These are phyloP conservation scores for Verticillium klebahnii DNA, from an alignment of 2,329 filamentous ascomycete genomes.

Conservation along the genomic window DNA sequence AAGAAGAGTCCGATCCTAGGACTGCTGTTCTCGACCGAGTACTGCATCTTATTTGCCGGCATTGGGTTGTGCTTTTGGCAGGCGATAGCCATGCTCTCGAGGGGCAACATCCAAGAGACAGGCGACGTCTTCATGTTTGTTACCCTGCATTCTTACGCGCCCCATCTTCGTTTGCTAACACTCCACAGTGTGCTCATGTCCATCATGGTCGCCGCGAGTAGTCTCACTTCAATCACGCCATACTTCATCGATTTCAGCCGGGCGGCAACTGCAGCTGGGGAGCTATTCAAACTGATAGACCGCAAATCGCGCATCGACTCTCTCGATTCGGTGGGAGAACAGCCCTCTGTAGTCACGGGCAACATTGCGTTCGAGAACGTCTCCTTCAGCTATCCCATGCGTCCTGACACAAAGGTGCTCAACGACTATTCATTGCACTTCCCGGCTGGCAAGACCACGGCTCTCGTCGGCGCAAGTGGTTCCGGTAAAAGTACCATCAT, in stretches of 20 bases:
- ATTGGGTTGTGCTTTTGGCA: slow-evolving; percentile 16
- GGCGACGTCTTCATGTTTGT: slow-evolving; percentile 17
- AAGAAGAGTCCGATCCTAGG: slow-evolving; percentile 21
- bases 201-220: slow-evolving; percentile 15
- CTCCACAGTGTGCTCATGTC: slow-evolving; percentile 17
- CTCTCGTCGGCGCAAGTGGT: slow-evolving; percentile 41
- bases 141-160: slow-evolving; percentile 10
- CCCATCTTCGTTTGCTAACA: no score
- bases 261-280: slow-evolving; percentile 11
- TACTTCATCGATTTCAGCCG: slow-evolving; percentile 13
- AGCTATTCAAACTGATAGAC: slow-evolving; percentile 18
- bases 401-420: slow-evolving; percentile 27
- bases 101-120: slow-evolving; percentile 6
- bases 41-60: slow-evolving; percentile 30
- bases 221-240: slow-evolving; percentile 14
- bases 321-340: slow-evolving; percentile 11
- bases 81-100: slow-evolving; percentile 31
- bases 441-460: slow-evolving; percentile 27
- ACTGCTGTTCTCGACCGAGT: slow-evolving; percentile 27
- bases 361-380: slow-evolving; percentile 23
- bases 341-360: slow-evolving; percentile 8
- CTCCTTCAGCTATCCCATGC: slow-evolving; percentile 28
- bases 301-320: slow-evolving; percentile 17
- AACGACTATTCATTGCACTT: slow-evolving; percentile 27
- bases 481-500: slow-evolving; percentile 56